Evolutionary conservation across 352 stramenopile genomes (phyloP), one percentile per base, ranked within the genome.

Genomic region (Globisporangium okanoganense): DNA sequence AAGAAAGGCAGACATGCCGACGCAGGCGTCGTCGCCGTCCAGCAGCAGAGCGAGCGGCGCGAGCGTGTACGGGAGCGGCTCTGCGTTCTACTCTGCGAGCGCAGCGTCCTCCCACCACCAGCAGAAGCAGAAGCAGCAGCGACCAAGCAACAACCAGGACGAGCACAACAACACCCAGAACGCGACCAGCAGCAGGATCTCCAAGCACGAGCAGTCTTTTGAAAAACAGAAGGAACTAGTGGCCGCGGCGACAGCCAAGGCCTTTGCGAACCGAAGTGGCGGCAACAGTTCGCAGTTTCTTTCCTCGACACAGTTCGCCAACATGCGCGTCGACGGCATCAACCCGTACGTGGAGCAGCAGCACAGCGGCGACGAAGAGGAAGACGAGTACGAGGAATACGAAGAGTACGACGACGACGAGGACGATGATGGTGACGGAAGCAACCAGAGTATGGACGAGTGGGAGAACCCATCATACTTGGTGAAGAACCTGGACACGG

Each of bases 381-480:
- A 74, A 5, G 69, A 71, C 40, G 71, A 81, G 18, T 65, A 76
- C 36, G 67, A 55, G 4, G 67, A 70, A 1, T 63, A 54, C 10
- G 59, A 62, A 50, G 29, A 49, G 6, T 25, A 67, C 9, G 61
- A 70, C 5, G 52, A 70, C 5, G 62, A 69, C 12, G 38, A 53
- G 4, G 33, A 36, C 3, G 49, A 70, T 3, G 64, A 69, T 7
- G 38, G 50, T 3, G 33, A 36, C 8, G 64, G 35, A 29, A 40
- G 16, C 20, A 70, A 78, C n/a, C 68, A 65, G 25, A 57, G 72
- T 10, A 41, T 77, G 14, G 61, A 78, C 6, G 75, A 82, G 58
- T 91, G 81, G 81, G 81, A 91, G 65, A 91, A 91, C 54, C 81
- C 81, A 58, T 87, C 77, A 24, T 93, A 93, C 58, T 55, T 93